Base-by-base conservation (phyloP, 1,284 basidiomycete genomes). In the Apiotrichum mycotoxinovorans region DNA sequence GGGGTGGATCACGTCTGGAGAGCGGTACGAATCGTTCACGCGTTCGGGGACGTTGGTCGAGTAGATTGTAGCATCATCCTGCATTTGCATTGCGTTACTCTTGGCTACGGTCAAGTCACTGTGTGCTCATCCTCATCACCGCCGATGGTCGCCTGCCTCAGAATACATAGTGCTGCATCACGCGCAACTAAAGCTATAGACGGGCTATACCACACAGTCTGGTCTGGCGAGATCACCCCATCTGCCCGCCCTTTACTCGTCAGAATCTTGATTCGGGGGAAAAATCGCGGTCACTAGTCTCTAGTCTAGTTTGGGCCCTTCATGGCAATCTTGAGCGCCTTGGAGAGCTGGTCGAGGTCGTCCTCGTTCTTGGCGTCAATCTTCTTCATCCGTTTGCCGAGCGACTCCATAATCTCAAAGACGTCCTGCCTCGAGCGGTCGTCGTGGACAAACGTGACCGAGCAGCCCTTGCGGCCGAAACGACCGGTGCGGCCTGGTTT, bases 401-500 rank as follows among this genome's bases (percentile, higher is more conserved):
- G 83, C 1, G 81, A 82, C 64, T 84, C 81, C 78, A 92, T 87
- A 60, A 96, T 93, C 69, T 83, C 80, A 66, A 91, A 83, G 84
- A 96, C 92, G 72, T 93, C 88, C 65, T 82, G 63, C 84, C 87
- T 90, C 9, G 91, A 92, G 73, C 81, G 80, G 69, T 85, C 81
- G 78, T 96, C 87, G 73, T 95, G 90, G 22, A 95, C 91, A 69
- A 97, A 97, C 74, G 95, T 95, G 71, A 97, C 88, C n/a, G 92
- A 91, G 57, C 95, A 88, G 10, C 94, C 93, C 75, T 91, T 92
- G 54, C 94, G 86, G 53, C 93, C 93, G 74, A 97, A 97, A 47
- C 93, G 87, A 60, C 94, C 93, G 48, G 93, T 97, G 54, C 93
- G 89, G 54, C 92, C 91, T 61, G 44, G n/a, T n/a, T 12, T 5